Evolutionary conservation across 2,329 filamentous ascomycete genomes (phyloP).

Genomic region (Pseudogymnoascus sp.): DNA sequence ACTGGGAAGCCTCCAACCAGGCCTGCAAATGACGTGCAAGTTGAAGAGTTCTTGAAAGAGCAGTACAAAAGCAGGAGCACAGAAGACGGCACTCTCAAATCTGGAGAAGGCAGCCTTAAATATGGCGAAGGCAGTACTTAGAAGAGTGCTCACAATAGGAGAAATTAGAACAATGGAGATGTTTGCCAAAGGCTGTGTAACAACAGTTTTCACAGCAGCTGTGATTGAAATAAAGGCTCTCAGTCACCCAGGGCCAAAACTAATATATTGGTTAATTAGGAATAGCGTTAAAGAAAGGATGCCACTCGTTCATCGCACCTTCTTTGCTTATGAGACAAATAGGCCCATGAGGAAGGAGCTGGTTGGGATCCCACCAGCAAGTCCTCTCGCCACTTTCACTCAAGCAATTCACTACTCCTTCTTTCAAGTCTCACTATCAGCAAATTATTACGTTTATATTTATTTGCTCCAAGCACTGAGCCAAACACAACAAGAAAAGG

Average conservation of each 20-base stretch:
- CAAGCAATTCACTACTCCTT: not conserved
- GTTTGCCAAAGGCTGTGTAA: not conserved
- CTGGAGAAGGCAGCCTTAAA: too few species aligned
- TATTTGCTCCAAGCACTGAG: not conserved
- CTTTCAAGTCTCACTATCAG: not conserved
- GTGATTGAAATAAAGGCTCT: not conserved
- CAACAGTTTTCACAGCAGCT: not conserved
- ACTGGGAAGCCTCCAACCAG: slow-evolving; percentile 17
- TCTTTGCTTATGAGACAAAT: too few species aligned
- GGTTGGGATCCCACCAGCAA: not conserved
- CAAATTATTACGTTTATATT: not conserved
- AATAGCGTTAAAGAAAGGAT: not conserved
- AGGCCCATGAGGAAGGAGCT: not conserved
- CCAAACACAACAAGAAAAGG: not conserved
- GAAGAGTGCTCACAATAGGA: too few species aligned
- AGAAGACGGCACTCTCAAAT: not conserved
- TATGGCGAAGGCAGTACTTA: too few species aligned
- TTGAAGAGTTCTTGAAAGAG: slow-evolving; percentile 25
- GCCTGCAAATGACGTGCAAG: slow-evolving; percentile 26
- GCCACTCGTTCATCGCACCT: not conserved
- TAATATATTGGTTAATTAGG: not conserved
- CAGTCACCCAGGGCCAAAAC: not conserved
- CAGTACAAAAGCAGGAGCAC: slow-evolving; percentile 24
- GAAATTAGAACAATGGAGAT: too few species aligned
- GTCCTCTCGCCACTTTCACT: too few species aligned